Evolutionary conservation across 371 early-diverging fungal genomes (phyloP).

Genomic region (Zancudomyces culisetae): DNA sequence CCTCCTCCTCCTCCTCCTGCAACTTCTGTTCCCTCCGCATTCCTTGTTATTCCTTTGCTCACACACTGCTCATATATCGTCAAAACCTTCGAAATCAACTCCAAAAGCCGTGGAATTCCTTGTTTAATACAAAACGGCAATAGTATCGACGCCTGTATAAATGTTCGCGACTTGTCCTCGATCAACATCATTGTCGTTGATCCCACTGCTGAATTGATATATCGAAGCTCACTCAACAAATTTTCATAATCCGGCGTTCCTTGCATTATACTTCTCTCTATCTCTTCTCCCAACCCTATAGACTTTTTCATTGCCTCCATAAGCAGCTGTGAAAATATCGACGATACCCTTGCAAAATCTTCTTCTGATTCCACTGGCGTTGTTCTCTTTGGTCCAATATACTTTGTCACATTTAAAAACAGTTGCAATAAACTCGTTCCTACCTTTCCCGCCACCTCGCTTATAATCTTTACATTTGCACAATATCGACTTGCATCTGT

Average conservation of each 20-base stretch:
- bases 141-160: slow-evolving; percentile 3
- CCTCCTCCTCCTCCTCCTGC: background rate
- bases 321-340: background rate
- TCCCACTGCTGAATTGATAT: background rate
- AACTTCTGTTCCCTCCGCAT: background rate
- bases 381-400: background rate
- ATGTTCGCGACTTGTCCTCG: background rate
- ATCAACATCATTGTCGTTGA: slow-evolving; percentile 1
- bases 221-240: background rate
- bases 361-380: background rate
- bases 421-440: background rate
- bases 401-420: background rate
- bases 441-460: background rate
- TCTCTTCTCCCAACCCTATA: too few species aligned
- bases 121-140: background rate
- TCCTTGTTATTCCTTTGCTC: too few species aligned
- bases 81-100: background rate
- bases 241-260: background rate
- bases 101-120: background rate
- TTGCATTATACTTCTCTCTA: too few species aligned
- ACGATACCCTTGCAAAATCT: background rate
- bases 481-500: background rate
- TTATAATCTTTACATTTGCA: too few species aligned
- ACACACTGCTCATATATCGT: background rate
- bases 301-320: background rate